Conservation (phyloP, 805 yeast genomes). For the Wickerhamiella cacticola region DNA sequence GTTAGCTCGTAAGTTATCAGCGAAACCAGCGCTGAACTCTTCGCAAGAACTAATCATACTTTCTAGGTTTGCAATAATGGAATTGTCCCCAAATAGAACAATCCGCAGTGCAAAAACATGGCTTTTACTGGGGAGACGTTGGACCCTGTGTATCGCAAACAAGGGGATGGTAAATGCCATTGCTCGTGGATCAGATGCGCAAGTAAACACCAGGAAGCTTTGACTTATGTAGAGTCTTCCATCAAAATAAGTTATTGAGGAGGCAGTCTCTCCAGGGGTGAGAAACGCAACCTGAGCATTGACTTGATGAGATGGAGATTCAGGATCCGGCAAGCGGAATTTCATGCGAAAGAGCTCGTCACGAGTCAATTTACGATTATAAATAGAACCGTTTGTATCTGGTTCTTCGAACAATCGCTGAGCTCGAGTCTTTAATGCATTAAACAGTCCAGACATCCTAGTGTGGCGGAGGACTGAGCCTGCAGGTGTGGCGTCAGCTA, state of each 20-base stretch:
- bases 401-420: conserved; percentile 19
- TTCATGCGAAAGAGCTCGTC: conserved; percentile 61
- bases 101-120: conserved; percentile 71
- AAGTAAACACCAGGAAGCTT: conserved; percentile 63
- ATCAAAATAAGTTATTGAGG: conserved; percentile 32
- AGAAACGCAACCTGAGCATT: conserved; percentile 47
- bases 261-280: conserved; percentile 12
- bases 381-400: conserved; percentile 18
- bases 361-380: conserved; percentile 36
- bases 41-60: conserved; percentile 74
- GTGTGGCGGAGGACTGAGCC: too few species aligned
- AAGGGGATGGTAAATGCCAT: conserved; percentile 63
- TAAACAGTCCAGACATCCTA: conserved; percentile 25
- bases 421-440: conserved; percentile 19
- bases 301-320: conserved; percentile 50
- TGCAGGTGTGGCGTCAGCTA: background rate
- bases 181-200: conserved; percentile 52
- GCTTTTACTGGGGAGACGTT: conserved; percentile 64
- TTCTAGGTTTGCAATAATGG: conserved; percentile 56
- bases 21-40: conserved; percentile 58
- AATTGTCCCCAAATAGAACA: conserved; percentile 52
- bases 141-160: conserved; percentile 71
- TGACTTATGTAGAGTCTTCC: conserved; percentile 64
- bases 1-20: conserved; percentile 49
- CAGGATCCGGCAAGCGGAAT: conserved; percentile 60